These are phyloP conservation scores for Sarocladium kiliense DNA, from an alignment of 2,329 filamentous ascomycete species.

Conservation along the genomic window DNA sequence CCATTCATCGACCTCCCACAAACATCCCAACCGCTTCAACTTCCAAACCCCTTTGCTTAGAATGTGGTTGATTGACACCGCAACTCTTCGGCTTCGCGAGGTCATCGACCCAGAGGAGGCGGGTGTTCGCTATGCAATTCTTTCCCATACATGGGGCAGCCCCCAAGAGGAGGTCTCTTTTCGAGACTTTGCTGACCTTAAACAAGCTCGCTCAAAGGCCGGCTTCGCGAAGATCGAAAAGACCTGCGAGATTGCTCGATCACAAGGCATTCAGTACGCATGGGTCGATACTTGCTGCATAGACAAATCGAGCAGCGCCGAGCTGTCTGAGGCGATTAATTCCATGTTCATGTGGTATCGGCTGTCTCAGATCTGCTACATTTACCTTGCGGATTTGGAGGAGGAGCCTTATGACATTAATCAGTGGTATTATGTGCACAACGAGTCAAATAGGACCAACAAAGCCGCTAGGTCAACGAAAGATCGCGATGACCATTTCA, in stretches of 20 bases:
- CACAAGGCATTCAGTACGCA: slow-evolving; percentile 8
- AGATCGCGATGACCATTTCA: neutral
- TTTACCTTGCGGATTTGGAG: slow-evolving; percentile 11
- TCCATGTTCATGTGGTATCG: slow-evolving; percentile 18
- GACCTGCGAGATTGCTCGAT: neutral
- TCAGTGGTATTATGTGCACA: neutral
- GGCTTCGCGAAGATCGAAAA: slow-evolving; percentile 3
- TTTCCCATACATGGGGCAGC: slow-evolving; percentile 18
- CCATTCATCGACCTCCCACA: neutral
- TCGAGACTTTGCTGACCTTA: slow-evolving; percentile 15
- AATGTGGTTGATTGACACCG: slow-evolving; percentile 21
- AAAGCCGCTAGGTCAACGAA: too few relatives aligned
- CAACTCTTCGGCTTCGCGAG: slow-evolving; percentile 15
- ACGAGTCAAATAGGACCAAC: too few relatives aligned
- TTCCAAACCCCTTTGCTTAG: neutral
- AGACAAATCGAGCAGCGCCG: slow-evolving; percentile 16
- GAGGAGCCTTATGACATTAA: neutral
- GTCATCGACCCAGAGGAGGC: slow-evolving; percentile 13
- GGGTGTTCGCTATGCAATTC: slow-evolving; percentile 17
- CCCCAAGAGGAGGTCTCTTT: slow-evolving; percentile 17
- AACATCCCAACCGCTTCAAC: neutral
- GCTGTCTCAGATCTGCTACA: slow-evolving; percentile 11
- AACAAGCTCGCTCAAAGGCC: neutral
- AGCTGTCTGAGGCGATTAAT: slow-evolving; percentile 11
- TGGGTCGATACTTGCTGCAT: slow-evolving; percentile 19